Evolutionary conservation across 345 rosid genomes (phyloP).

Genomic region (Adansonia digitata): DNA sequence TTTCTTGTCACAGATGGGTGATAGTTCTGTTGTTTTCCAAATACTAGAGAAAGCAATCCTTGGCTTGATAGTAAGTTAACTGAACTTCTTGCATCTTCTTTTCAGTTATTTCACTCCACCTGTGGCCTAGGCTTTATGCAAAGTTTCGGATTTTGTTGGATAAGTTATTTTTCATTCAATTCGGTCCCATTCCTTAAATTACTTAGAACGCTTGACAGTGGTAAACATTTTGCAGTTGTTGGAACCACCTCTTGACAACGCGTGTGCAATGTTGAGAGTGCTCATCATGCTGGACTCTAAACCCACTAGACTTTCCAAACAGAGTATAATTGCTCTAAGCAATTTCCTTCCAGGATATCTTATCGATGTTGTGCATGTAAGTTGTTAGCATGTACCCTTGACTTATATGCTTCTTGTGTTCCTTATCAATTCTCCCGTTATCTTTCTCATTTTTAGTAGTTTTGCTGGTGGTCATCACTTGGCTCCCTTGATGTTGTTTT

Average conservation of each 20-base stretch:
- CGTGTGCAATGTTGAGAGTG: slow-evolving; percentile 65
- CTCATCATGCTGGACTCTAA: slow-evolving; percentile 53
- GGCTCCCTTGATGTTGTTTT: background rate
- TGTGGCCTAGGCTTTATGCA: background rate
- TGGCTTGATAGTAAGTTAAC: slow-evolving; percentile 57
- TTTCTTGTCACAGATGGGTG: slow-evolving; percentile 63
- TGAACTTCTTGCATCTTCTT: background rate
- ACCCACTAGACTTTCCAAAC: slow-evolving; percentile 69
- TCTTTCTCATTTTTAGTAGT: background rate
- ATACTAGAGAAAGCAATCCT: slow-evolving; percentile 47
- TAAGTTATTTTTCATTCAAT: background rate
- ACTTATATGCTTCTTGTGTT: background rate
- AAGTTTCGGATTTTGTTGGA: background rate
- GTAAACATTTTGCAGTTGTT: slow-evolving; percentile 34
- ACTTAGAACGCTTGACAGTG: background rate
- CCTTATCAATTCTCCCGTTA: background rate
- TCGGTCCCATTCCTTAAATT: background rate
- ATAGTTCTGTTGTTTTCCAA: slow-evolving; percentile 48
- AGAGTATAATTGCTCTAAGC: slow-evolving; percentile 41
- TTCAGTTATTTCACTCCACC: background rate
- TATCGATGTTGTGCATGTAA: slow-evolving; percentile 52
- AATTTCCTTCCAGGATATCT: slow-evolving; percentile 54
- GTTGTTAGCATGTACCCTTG: slow-evolving; percentile 14
- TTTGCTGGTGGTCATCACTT: slow-evolving; percentile 3
- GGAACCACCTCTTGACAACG: slow-evolving; percentile 52